phyloP scores from a whole-genome alignment of 345 rosid species.

The Populus euphratica region DNA sequence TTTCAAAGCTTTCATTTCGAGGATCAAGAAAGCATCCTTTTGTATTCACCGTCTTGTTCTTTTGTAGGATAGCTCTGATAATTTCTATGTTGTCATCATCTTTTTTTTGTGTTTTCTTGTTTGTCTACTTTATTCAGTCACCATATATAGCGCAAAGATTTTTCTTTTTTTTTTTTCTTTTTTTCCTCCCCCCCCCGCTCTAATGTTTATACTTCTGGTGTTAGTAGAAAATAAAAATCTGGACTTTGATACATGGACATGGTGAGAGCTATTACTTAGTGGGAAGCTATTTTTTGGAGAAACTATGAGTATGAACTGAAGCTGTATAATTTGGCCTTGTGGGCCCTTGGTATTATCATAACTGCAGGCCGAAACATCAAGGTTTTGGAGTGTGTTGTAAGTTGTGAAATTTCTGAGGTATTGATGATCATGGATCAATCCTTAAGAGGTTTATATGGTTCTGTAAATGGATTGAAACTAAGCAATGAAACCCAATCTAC shows the following conservation, averaged over 20 bases:
- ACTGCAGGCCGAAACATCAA: not conserved
- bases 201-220: constrained; percentile 2
- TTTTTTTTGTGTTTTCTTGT: not conserved
- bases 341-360: not conserved
- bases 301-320: not conserved
- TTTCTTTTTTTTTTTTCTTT: not conserved
- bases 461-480: constrained; percentile 23
- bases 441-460: constrained; percentile 21
- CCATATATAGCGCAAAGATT: constrained; percentile 1
- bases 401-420: not conserved
- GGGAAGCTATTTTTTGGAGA: not conserved
- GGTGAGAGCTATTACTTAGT: constrained; percentile 7
- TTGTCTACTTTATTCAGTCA: not conserved
- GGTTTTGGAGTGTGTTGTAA: not conserved
- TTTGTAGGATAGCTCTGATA: not conserved
- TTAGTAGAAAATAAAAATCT: constrained; percentile 9
- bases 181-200: not conserved
- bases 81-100: not conserved
- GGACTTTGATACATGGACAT: constrained; percentile 1
- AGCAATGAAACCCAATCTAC: constrained; percentile 15
- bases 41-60: not conserved
- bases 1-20: not conserved
- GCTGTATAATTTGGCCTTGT: constrained; percentile 1
- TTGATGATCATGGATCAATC: constrained; percentile 42
- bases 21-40: not conserved